Base-by-base conservation (phyloP, 768 basidiomycete species). In the Termitomyces sp. region DNA sequence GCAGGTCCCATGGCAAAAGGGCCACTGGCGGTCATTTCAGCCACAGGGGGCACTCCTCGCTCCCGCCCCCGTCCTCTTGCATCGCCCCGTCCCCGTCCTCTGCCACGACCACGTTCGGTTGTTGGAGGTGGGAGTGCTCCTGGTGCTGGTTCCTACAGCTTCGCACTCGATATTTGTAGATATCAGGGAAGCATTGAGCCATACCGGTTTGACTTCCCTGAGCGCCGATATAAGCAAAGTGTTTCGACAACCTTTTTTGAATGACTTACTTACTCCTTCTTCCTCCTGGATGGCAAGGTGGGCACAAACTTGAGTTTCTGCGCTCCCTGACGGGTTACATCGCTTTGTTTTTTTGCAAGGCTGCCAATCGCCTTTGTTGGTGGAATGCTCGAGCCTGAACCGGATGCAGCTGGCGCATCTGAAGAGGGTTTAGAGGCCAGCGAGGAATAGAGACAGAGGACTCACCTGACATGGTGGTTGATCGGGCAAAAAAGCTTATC, bases 1-100 rank as follows among this genome's bases (percentile, higher is more conserved):
- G 88, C 79, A 36, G 91, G 91, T 22, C 91, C 91, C 85, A 93
- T 86, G 20, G 91, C 89, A 65, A 93, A 93, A 15, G 91, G 91
- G 4, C 91, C 91, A 66, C 89, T 91, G 0, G 91, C 91, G 18
- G 83, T 87, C 91, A 93, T 91, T 73, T 89, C 86, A 7, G 75
- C 75, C 2, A 81, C 72, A 49, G 86, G 74, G 30, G 82, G 63
- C 4, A 75, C 81, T 45, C 80, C 82, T 36, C 81, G 72, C 49
- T 83, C 85, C 12, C 80, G 71, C n/a, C 84, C 82, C 55, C 81
- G 68, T 7, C 85, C 83, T 41, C 77, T 73, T 8, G 75, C 82
- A 47, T 76, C 78, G 2, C 77, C 80, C 6, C 80, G 74, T 18
- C 80, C 82, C 5, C 80, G 73, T 18, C 77, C 77, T 47, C 74